Conservation (phyloP, 2,329 filamentous ascomycete species). For the Teratosphaeria viscida region DNA sequence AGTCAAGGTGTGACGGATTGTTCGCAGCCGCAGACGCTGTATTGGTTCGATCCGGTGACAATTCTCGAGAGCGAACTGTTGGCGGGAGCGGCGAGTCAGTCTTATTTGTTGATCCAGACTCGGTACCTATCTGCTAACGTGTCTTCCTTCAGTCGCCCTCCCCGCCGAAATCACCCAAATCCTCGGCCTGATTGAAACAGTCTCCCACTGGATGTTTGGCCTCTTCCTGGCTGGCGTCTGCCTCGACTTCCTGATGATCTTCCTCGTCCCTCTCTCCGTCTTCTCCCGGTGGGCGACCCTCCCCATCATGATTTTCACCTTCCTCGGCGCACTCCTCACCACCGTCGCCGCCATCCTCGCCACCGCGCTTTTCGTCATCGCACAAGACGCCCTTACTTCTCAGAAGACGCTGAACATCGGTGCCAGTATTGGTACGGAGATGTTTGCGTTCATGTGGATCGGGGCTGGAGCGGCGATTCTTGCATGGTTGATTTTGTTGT, state of each 20-base stretch:
- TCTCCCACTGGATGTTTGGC: conserved; percentile 78
- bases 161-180: conserved; percentile 64
- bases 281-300: conserved; percentile 49
- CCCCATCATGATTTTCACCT: conserved; percentile 56
- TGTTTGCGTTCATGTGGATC: conserved; percentile 89
- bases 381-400: conserved; percentile 61
- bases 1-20: conserved; percentile 66
- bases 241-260: conserved; percentile 62
- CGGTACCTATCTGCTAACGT: conserved; percentile 13
- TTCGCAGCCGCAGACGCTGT: conserved; percentile 58
- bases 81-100: conserved; percentile 62
- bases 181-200: conserved; percentile 61
- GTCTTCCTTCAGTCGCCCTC: conserved; percentile 50
- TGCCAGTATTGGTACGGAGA: conserved; percentile 57
- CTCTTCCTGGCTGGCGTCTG: conserved; percentile 66
- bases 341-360: conserved; percentile 63
- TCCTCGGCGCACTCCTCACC: conserved; percentile 56
- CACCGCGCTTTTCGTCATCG: conserved; percentile 74
- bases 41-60: conserved; percentile 84
- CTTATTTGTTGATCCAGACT: not conserved
- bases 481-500: conserved; percentile 60
- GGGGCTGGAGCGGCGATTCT: conserved; percentile 56
- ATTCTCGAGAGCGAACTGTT: conserved; percentile 74
- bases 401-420: conserved; percentile 67
- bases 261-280: conserved; percentile 47